Conservation (phyloP, 1,284 basidiomycete species). For the Ustilago loliicola region DNA sequence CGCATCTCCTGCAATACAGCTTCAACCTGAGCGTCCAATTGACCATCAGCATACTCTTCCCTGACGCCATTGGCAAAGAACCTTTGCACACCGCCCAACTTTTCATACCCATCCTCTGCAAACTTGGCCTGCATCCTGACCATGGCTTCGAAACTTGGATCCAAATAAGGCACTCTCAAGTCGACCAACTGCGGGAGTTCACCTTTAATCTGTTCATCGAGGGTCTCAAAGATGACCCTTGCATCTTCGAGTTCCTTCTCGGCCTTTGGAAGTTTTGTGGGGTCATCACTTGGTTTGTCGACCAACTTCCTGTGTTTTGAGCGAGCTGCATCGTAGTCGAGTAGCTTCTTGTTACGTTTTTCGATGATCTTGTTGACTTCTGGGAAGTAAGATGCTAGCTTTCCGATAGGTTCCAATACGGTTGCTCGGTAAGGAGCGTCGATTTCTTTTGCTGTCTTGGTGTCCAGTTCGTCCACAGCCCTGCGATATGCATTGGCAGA, state of each 20-base stretch:
- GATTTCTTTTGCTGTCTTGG: slow-evolving; percentile 85
- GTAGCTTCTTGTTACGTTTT: slow-evolving; percentile 96
- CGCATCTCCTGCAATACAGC: slow-evolving; percentile 95
- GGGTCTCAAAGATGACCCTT: slow-evolving; percentile 89
- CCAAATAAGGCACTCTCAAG: slow-evolving; percentile 94
- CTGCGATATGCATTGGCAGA: slow-evolving; percentile 95
- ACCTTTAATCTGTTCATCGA: slow-evolving; percentile 90
- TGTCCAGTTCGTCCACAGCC: slow-evolving; percentile 92
- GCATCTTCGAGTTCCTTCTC: slow-evolving; percentile 95
- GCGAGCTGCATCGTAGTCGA: slow-evolving; percentile 94
- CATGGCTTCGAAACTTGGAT: slow-evolving; percentile 99
- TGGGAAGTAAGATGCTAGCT: slow-evolving; percentile 95
- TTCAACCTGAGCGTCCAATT: slow-evolving; percentile 95
- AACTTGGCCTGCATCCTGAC: slow-evolving; percentile 93
- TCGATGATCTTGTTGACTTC: slow-evolving; percentile 92
- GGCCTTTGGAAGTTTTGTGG: slow-evolving; percentile 89
- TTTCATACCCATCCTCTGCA: slow-evolving; percentile 97
- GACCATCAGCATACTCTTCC: slow-evolving; percentile 91
- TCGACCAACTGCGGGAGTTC: slow-evolving; percentile 94
- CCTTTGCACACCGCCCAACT: slow-evolving; percentile 94
- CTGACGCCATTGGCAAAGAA: slow-evolving; percentile 72
- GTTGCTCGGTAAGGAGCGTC: slow-evolving; percentile 94
- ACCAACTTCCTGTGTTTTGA: slow-evolving; percentile 81
- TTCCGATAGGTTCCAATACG: slow-evolving; percentile 90
- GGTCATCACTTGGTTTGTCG: slow-evolving; percentile 94